These are phyloP conservation scores for Corynascus novoguineensis DNA, from an alignment of 495 filamentous ascomycete genomes.

Conservation along the genomic window DNA sequence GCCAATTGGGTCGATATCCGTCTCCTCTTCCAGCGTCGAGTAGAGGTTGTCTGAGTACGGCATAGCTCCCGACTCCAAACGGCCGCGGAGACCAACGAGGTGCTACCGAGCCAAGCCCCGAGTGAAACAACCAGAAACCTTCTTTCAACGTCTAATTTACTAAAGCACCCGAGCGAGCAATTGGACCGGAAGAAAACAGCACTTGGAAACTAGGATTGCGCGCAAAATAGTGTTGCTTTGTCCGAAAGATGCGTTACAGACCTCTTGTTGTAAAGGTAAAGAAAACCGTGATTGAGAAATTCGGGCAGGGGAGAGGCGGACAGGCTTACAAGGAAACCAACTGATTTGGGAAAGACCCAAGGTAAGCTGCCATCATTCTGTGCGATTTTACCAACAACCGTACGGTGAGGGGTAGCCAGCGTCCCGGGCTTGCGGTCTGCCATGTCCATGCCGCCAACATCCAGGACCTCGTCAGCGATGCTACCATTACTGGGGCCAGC, in stretches of 20 bases:
- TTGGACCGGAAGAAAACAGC: background rate
- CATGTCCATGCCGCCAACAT: background rate
- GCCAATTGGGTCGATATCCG: constrained; percentile 25
- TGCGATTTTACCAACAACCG: background rate
- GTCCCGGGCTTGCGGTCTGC: background rate
- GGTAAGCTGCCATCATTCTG: background rate
- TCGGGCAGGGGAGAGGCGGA: too few relatives aligned
- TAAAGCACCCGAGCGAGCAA: background rate
- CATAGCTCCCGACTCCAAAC: constrained; percentile 15
- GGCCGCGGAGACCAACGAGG: background rate
- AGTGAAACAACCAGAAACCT: constrained; percentile 14
- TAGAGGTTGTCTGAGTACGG: constrained; percentile 45
- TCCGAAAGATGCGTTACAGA: background rate
- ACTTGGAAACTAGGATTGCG: background rate
- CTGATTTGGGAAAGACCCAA: too few relatives aligned
- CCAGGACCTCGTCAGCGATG: constrained; percentile 14
- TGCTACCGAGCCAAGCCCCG: constrained; percentile 1
- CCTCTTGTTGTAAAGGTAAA: background rate
- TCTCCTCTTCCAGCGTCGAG: constrained; percentile 35
- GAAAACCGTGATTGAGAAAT: too few relatives aligned
- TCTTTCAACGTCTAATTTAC: constrained; percentile 15
- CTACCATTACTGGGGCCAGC: too few relatives aligned
- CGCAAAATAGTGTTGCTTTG: too few relatives aligned
- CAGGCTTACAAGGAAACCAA: too few relatives aligned
- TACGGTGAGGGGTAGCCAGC: background rate